Base-by-base conservation (phyloP, 441 rosid species). In the Flueggea neowawraea region DNA sequence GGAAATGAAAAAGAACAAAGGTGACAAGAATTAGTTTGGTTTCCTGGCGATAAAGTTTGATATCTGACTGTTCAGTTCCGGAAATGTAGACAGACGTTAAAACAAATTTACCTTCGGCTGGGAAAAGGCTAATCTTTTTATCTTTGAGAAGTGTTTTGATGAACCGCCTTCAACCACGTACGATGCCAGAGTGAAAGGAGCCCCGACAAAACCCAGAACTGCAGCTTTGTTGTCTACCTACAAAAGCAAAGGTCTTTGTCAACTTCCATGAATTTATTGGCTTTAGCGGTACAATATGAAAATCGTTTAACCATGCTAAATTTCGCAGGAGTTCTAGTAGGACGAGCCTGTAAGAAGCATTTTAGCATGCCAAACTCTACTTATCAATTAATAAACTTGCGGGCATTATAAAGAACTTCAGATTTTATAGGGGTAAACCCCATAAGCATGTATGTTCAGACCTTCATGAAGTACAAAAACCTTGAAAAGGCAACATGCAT, bases 101-200 rank as follows among this genome's bases (percentile, higher is more conserved):
- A 1, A 28, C 12, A 58, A 41, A 62, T 54, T 31, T 72, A 89
- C 97, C 94, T 87, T 78, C 55, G 99, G 97, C 74, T 94, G 83
- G 49, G 96, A 91, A 70, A 94, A 94, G 16, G 97, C 99, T 62
- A 91, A 69, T 83, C 59, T 83, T 72, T 94, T 89, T 48, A 94
- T 91, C 63, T 86, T 85, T 55, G 85, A 51, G 73, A 91, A 94
- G 84, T 94, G 87, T 77, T 91, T 91, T 51, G 97, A 94, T 44
- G 99, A 94, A 70, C 96, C 96, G 56, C 97, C 97, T 81, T 94
- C 96, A 49, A 94, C 93, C 12, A 82, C 87, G 64, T 94, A 94
- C 0, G 99, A 94, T 16, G 97, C 96, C 54, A 94, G 83, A 15
- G 97, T 94, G 69, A 94, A 94, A 58, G 99, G 97, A 75, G 99